phyloP scores from a whole-genome alignment of 805 yeast genomes.

The Grigorovia transvaalensis region DNA sequence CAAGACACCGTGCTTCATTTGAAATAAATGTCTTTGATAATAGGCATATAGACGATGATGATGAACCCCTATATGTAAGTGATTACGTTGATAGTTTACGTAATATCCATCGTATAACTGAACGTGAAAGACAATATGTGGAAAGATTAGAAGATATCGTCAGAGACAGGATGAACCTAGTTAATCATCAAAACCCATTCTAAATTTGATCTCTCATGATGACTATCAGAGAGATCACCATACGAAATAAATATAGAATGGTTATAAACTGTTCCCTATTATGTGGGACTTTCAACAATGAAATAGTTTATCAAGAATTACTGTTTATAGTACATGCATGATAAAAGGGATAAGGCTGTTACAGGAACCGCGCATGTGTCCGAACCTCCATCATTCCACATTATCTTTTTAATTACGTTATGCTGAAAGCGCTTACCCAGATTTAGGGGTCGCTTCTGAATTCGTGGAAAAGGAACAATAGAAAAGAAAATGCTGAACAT shows the following conservation, averaged over 20 bases:
- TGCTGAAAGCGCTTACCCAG: no score
- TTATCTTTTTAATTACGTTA: no score
- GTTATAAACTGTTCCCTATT: no score
- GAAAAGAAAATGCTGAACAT: neutral
- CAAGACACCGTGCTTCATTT: neutral
- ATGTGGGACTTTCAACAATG: no score
- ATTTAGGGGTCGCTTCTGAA: neutral
- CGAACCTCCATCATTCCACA: no score
- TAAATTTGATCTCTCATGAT: neutral
- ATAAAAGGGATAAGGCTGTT: no score
- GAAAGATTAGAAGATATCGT: conserved; percentile 13
- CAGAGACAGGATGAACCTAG: conserved; percentile 1
- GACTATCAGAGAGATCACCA: no score
- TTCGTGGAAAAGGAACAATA: neutral
- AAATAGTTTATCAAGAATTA: no score
- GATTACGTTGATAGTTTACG: conserved; percentile 6
- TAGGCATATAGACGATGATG: neutral
- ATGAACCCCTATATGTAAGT: conserved; percentile 6
- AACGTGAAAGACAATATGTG: conserved; percentile 13
- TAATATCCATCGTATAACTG: conserved; percentile 3
- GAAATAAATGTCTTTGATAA: neutral
- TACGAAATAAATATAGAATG: no score
- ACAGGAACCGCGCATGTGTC: no score
- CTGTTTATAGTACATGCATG: no score
- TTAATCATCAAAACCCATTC: no score